phyloP scores from a whole-genome alignment of 306 rosid species.

The Cucumis sativus region DNA sequence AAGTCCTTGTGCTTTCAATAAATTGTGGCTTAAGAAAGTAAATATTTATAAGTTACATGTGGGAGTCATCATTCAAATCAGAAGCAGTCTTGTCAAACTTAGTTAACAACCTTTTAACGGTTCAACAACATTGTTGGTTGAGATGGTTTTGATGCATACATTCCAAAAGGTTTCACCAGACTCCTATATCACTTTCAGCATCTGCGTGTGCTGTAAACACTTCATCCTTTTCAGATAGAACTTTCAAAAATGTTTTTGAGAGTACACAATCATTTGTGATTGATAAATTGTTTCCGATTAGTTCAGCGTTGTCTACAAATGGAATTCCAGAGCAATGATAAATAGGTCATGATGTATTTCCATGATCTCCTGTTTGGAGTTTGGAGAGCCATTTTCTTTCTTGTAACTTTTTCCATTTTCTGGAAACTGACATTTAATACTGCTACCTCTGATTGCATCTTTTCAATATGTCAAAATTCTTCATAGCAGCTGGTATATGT shows the following conservation, averaged over 20 bases:
- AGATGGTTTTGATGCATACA: background rate
- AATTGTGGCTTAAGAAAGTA: constrained; percentile 52
- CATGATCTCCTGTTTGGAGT: constrained; percentile 12
- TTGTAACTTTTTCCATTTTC: background rate
- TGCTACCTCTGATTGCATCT: background rate
- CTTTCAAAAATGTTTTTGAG: constrained; percentile 17
- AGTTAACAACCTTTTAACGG: constrained; percentile 9
- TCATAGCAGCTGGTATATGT: background rate
- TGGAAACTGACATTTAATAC: background rate
- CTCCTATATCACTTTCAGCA: constrained; percentile 21
- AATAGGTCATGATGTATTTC: constrained; percentile 5
- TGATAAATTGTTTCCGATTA: constrained; percentile 14
- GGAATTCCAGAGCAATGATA: constrained; percentile 15
- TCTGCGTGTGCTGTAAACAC: constrained; percentile 13
- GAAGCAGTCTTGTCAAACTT: constrained; percentile 9
- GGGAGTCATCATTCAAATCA: constrained; percentile 23
- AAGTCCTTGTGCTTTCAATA: constrained; percentile 54
- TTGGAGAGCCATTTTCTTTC: constrained; percentile 12
- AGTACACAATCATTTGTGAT: constrained; percentile 20
- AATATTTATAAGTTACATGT: constrained; percentile 26
- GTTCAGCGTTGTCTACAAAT: constrained; percentile 10
- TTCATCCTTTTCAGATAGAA: constrained; percentile 12
- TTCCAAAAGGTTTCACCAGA: constrained; percentile 21
- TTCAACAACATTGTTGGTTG: constrained; percentile 12
- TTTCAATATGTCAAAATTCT: background rate